Evolutionary conservation across 208 protist species (phyloP).

Genomic region (Trypanosoma conorhini): DNA sequence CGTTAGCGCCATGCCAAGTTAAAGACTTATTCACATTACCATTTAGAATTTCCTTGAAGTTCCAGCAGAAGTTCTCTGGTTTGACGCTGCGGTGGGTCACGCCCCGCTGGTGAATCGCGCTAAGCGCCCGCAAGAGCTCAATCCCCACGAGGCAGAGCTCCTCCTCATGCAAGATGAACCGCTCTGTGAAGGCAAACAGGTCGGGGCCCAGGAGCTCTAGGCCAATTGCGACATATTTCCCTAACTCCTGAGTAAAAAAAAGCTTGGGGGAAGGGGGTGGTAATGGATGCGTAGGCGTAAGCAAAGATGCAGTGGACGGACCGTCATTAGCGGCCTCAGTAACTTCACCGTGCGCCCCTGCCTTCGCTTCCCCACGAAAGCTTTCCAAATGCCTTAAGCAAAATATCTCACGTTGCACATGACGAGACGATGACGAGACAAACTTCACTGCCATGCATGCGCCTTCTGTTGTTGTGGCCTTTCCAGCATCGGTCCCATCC

Average conservation of each 20-base stretch:
- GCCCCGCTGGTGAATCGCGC: conserved; percentile 19
- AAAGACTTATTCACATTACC: background rate
- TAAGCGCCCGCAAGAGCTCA: conserved; percentile 31
- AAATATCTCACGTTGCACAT: conserved; percentile 24
- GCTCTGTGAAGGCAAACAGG: conserved; percentile 33
- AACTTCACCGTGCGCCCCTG: background rate
- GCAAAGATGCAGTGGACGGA: background rate
- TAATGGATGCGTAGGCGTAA: conserved; percentile 4
- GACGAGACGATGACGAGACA: conserved; percentile 21
- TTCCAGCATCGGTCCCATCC: background rate
- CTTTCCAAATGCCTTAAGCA: conserved; percentile 25
- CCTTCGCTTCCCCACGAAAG: background rate
- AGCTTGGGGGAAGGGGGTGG: conserved; percentile 23
- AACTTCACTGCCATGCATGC: conserved; percentile 26
- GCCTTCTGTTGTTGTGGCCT: background rate
- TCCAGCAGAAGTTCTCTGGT: conserved; percentile 40
- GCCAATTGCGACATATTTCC: conserved; percentile 31
- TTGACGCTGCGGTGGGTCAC: conserved; percentile 34
- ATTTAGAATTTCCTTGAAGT: conserved; percentile 7
- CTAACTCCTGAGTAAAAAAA: conserved; percentile 28
- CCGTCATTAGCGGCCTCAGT: background rate
- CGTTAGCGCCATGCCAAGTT: background rate
- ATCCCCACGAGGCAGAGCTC: conserved; percentile 32
- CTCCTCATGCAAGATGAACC: conserved; percentile 21
- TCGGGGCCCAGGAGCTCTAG: conserved; percentile 33